Base-by-base conservation (phyloP, 148 eudicot genomes). In the Amaranthus cruentus region DNA sequence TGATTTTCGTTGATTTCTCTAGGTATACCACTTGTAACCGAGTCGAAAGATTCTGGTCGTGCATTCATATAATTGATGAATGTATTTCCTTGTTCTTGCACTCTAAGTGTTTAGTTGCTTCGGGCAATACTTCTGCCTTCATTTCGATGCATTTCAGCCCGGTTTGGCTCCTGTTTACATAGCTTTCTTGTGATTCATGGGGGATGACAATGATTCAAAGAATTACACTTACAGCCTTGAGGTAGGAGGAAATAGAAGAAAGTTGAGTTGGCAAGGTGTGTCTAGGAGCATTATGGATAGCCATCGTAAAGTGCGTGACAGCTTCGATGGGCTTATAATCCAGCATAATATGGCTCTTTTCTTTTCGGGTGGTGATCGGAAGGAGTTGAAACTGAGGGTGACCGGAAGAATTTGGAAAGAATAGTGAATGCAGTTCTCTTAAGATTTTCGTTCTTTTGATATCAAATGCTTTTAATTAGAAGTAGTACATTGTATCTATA, bases 301-400 rank as follows among this genome's bases (percentile, higher is more conserved):
- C n/a, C n/a, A n/a, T n/a, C n/a, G n/a, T n/a, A n/a, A n/a, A n/a
- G n/a, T n/a, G n/a, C n/a, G n/a, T n/a, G n/a, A n/a, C n/a, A n/a
- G n/a, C n/a, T n/a, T n/a, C n/a, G n/a, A n/a, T n/a, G n/a, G n/a
- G n/a, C n/a, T n/a, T n/a, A n/a, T n/a, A n/a, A n/a, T n/a, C n/a
- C n/a, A n/a, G n/a, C n/a, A n/a, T n/a, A n/a, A n/a, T n/a, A n/a
- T n/a, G n/a, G n/a, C n/a, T n/a, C n/a, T n/a, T n/a, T n/a, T n/a
- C n/a, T n/a, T n/a, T n/a, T 85, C 90, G 1, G 90, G 90, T 7
- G 90, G 88, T 18, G 87, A 87, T 51, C 77, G 87, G 74, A 87
- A 87, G 74, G 88, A 87, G 54, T 64, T 87, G 59, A 87, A 87
- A 75, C 85, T 87, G 44, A 77, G 88, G 75, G 84, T 85, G 11